Percentiles rank a stretch among this genome's conserved stretches.
Evolutionary conservation across 352 stramenopile species (phyloP).

Genomic region (Phytophthora citrophthora): DNA sequence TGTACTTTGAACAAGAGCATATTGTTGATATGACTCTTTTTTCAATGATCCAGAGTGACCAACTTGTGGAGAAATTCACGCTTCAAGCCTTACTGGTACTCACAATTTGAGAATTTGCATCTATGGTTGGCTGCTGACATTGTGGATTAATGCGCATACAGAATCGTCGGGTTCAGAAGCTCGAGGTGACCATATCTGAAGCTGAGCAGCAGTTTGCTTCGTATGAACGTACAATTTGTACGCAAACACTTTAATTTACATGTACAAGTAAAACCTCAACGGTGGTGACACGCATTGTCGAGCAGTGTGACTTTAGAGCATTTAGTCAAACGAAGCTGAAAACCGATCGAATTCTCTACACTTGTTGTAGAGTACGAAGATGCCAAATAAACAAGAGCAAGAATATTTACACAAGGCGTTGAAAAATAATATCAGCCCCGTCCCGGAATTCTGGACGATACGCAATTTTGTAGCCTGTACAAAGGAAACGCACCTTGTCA

Average conservation of each 20-base stretch:
- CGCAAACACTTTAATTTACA: background rate
- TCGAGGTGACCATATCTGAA: conserved; percentile 95
- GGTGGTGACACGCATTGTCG: no score
- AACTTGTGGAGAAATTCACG: conserved; percentile 80
- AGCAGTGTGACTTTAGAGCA: no score
- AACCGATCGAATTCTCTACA: no score
- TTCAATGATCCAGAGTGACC: conserved; percentile 61
- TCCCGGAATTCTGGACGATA: no score
- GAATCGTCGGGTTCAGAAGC: conserved; percentile 74
- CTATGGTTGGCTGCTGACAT: background rate
- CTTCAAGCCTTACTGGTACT: conserved; percentile 65
- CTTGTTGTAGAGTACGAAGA: no score
- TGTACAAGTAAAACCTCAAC: no score
- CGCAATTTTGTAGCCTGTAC: no score
- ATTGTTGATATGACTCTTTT: background rate
- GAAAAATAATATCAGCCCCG: no score
- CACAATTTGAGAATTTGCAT: background rate
- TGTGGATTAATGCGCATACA: conserved; percentile 12
- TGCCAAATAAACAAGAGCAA: no score
- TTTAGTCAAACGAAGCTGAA: no score
- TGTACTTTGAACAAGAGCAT: background rate
- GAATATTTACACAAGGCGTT: no score
- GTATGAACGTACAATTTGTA: conserved; percentile 52
- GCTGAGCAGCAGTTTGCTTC: conserved; percentile 88
- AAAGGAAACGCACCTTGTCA: no score